Conservation (phyloP, 2,329 filamentous ascomycete genomes). For the Xylariaceae sp. region DNA sequence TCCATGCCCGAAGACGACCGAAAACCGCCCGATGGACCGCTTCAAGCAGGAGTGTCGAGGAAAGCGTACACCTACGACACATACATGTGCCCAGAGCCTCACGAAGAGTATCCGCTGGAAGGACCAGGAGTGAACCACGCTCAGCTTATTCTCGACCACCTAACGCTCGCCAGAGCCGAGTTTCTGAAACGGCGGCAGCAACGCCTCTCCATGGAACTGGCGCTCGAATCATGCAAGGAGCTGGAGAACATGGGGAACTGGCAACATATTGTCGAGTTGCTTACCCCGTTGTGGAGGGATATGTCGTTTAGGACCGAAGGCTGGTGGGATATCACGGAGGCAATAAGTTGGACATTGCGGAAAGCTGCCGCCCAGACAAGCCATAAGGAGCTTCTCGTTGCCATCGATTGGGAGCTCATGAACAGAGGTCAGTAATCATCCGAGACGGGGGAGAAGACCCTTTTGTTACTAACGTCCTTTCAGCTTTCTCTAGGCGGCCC, state of each 20-base stretch:
- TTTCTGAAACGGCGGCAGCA: constrained; percentile 50
- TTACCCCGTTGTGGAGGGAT: constrained; percentile 54
- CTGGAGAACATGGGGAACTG: constrained; percentile 45
- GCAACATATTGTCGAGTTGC: constrained; percentile 47
- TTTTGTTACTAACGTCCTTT: constrained; percentile 18
- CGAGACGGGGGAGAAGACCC: not conserved
- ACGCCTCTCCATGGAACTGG: constrained; percentile 50
- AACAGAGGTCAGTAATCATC: constrained; percentile 43
- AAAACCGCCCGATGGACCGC: constrained; percentile 42
- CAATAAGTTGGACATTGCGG: constrained; percentile 56
- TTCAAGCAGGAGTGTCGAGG: constrained; percentile 41
- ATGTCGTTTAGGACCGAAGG: constrained; percentile 52
- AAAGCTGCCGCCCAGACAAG: constrained; percentile 48
- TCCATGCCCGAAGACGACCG: constrained; percentile 57
- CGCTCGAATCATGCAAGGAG: constrained; percentile 53
- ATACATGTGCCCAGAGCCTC: constrained; percentile 60
- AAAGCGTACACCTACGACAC: constrained; percentile 57
- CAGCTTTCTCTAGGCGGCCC: constrained; percentile 49
- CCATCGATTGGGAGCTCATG: constrained; percentile 62
- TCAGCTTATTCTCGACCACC: constrained; percentile 47
- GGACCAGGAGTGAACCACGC: constrained; percentile 50
- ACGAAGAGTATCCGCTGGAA: constrained; percentile 52
- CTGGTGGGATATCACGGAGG: constrained; percentile 56
- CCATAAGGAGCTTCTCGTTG: constrained; percentile 51
- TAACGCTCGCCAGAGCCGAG: constrained; percentile 47